phyloP scores from a whole-genome alignment of 345 rosid genomes.

The Conringia planisiliqua region DNA sequence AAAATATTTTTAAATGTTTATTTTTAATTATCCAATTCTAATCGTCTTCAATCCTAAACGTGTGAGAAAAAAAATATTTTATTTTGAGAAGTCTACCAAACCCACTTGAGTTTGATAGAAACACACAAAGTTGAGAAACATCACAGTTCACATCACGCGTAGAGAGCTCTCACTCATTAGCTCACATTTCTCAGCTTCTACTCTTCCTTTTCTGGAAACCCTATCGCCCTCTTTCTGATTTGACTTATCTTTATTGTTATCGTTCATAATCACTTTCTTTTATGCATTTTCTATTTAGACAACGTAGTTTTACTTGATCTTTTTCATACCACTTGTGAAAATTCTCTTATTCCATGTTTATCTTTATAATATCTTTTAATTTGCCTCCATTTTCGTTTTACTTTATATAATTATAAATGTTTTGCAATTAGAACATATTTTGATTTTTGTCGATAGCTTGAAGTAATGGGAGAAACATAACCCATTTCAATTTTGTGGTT shows the following conservation, averaged over 20 bases:
- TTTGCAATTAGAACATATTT: neutral
- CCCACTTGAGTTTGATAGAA: slow-evolving; percentile 29
- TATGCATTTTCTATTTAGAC: slow-evolving; percentile 14
- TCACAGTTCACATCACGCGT: slow-evolving; percentile 32
- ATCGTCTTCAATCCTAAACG: too few relatives aligned
- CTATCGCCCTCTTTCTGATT: slow-evolving; percentile 26
- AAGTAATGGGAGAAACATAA: too few relatives aligned
- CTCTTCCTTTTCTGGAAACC: slow-evolving; percentile 30
- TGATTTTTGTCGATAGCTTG: neutral
- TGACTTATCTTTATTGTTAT: slow-evolving; percentile 12
- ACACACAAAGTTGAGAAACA: slow-evolving; percentile 32
- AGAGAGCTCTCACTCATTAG: slow-evolving; percentile 15
- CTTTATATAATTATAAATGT: neutral
- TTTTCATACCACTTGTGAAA: slow-evolving; percentile 5
- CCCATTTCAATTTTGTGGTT: too few relatives aligned
- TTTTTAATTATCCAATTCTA: too few relatives aligned
- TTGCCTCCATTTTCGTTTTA: neutral
- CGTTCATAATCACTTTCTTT: slow-evolving; percentile 25
- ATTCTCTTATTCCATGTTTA: neutral
- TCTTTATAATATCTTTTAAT: too few relatives aligned
- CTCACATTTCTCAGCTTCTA: slow-evolving; percentile 25
- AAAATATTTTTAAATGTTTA: too few relatives aligned
- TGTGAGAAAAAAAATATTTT: too few relatives aligned
- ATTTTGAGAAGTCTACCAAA: slow-evolving; percentile 32
- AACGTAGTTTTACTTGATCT: slow-evolving; percentile 2